Conservation (phyloP, 345 rosid species). For the Aethionema arabicum region DNA sequence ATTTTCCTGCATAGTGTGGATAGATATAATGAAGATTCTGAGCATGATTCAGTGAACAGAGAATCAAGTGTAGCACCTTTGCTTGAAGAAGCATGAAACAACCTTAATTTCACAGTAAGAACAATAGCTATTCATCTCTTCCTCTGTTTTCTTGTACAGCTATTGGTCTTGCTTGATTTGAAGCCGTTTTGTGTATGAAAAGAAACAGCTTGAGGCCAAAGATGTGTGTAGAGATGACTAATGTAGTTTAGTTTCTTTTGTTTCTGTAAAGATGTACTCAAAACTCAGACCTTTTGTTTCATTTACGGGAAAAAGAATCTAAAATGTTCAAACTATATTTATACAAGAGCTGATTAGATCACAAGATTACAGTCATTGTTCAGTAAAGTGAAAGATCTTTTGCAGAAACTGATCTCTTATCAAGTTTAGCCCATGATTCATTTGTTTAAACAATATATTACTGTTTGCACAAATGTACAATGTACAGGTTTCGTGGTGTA, state of each 20-base stretch:
- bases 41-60: conserved; percentile 34
- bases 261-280: no score
- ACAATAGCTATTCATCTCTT: background rate
- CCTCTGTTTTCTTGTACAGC: conserved; percentile 11
- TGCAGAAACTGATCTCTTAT: conserved; percentile 57
- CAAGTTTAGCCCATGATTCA: conserved; percentile 71
- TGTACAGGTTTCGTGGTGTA: conserved; percentile 84
- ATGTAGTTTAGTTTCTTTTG: no score
- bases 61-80: conserved; percentile 50
- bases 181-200: no score
- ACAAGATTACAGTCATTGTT: background rate
- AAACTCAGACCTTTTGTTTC: no score
- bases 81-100: conserved; percentile 44
- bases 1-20: conserved; percentile 67
- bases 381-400: conserved; percentile 53
- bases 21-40: conserved; percentile 61
- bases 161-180: no score
- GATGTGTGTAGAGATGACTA: no score
- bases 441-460: conserved; percentile 35
- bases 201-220: no score
- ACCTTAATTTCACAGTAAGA: conserved; percentile 11
- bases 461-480: no score
- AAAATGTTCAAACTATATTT: no score
- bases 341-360: no score
- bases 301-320: no score